A percentile compares a stretch with the other conserved stretches of the same genome.
These are phyloP conservation scores for Pseudotulostoma volvatum DNA, from an alignment of 495 filamentous ascomycete genomes.

Conservation along the genomic window DNA sequence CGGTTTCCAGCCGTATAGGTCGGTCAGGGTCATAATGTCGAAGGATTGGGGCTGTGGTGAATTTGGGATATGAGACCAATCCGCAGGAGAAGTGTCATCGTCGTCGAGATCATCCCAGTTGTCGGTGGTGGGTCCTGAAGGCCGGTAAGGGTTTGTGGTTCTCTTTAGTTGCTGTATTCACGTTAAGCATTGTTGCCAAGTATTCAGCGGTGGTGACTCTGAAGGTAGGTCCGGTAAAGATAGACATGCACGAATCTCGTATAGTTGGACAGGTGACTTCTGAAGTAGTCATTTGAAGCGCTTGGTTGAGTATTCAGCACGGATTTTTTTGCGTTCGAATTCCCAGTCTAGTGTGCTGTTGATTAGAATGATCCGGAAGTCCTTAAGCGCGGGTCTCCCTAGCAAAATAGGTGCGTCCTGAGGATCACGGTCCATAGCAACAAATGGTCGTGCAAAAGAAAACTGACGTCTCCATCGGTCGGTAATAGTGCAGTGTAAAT, in stretches of 20 bases:
- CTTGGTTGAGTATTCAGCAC: neutral
- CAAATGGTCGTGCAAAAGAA: neutral
- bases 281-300: neutral
- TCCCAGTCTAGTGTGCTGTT: neutral
- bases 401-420: neutral
- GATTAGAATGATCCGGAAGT: neutral
- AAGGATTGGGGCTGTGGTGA: no score
- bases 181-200: neutral
- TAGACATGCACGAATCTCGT: neutral
- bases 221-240: neutral
- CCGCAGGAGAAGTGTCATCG: no score
- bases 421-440: neutral
- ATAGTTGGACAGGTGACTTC: neutral
- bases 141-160: neutral
- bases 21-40: no score
- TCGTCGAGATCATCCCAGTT: conserved; percentile 6
- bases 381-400: neutral
- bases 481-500: neutral
- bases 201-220: neutral
- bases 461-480: neutral
- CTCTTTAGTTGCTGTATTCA: neutral
- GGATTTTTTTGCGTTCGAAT: neutral
- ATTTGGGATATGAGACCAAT: no score
- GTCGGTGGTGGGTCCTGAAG: conserved; percentile 8
- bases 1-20: no score